Conservation (phyloP, 2,329 filamentous ascomycete genomes). For the Dothidotthia symphoricarpi region DNA sequence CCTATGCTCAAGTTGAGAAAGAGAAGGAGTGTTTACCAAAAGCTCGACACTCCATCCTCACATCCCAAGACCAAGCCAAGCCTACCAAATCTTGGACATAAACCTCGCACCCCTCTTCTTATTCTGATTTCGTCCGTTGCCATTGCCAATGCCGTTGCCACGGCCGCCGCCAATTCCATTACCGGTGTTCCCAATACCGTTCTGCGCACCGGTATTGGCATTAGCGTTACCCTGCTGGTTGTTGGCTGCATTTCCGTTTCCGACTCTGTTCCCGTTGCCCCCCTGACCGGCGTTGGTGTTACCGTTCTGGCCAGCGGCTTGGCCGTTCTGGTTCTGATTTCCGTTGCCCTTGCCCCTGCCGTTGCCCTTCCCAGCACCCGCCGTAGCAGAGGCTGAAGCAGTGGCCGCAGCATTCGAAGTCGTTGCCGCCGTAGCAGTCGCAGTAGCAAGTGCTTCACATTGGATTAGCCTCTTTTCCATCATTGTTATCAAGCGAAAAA, state of each 20-base stretch:
- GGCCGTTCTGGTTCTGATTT: constrained; percentile 7
- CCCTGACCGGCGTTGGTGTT: constrained; percentile 16
- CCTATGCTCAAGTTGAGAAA: no score
- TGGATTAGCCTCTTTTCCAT: background rate
- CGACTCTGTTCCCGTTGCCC: constrained; percentile 5
- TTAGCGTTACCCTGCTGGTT: constrained; percentile 2
- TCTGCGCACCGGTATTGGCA: background rate
- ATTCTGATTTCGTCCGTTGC: constrained; percentile 5
- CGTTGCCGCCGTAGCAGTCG: constrained; percentile 1
- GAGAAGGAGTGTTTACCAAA: no score
- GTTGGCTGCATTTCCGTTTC: constrained; percentile 1
- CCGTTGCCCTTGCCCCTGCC: constrained; percentile 11
- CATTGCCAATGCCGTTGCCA: constrained; percentile 6
- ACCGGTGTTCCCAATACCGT: constrained; percentile 2
- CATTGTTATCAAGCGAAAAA: constrained; percentile 12
- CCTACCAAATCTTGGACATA: no score
- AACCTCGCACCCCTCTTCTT: constrained; percentile 5
- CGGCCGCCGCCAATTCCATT: constrained; percentile 13
- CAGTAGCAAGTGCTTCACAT: constrained; percentile 3
- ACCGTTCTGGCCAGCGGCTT: constrained; percentile 7
- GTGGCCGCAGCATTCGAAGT: constrained; percentile 1
- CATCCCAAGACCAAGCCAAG: no score
- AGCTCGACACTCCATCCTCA: no score
- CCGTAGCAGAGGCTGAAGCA: background rate
- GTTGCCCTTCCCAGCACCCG: background rate